Base-by-base conservation (phyloP, 106 monocot species). In the Ottelia alismoides region DNA sequence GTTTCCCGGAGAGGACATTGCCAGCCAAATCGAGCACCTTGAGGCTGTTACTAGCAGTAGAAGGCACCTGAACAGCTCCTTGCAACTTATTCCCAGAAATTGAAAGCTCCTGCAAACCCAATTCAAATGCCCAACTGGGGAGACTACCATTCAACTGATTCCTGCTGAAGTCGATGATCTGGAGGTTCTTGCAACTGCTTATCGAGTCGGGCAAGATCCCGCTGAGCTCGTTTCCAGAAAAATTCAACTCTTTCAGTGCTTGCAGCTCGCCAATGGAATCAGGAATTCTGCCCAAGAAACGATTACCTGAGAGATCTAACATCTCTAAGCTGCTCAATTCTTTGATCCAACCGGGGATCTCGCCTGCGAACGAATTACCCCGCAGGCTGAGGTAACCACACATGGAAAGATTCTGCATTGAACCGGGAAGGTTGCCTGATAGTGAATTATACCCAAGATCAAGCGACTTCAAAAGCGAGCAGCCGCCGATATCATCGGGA, bases 191-290 rank as follows among this genome's bases (percentile, higher is more conserved):
- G 31, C 76, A 82, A 26, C 45, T 30, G 9, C 47, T 56, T 28
- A 98, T 70, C n/a, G 82, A 74, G 28, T 70, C 79, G 2, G 98
- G 90, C 72, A 98, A 76, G 56, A 63, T 65, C 43, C 98, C 85
- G 11, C 47, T 58, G 45, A 98, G 51, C 17, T 18, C 27, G 49
- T 98, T 98, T 23, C 62, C 31, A 14, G 90, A 90, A 40, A 98
- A 40, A 57, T 79, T 67, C 53, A 90, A 51, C 24, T 48, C 48
- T 55, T 85, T 73, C 48, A 98, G 53, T 1, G 31, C 21, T 29
- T 40, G 54, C 53, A 98, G 67, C 20, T 51, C 64, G 26, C 98
- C 79, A 30, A 98, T 61, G 2, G 78, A 74, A 48, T 55, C 74
- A 0, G 90, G 90, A 22, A 98, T 52, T n/a, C 14, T 18, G 0